phyloP scores from a whole-genome alignment of 257 asterid species.

The Gynochthodes officinalis region DNA sequence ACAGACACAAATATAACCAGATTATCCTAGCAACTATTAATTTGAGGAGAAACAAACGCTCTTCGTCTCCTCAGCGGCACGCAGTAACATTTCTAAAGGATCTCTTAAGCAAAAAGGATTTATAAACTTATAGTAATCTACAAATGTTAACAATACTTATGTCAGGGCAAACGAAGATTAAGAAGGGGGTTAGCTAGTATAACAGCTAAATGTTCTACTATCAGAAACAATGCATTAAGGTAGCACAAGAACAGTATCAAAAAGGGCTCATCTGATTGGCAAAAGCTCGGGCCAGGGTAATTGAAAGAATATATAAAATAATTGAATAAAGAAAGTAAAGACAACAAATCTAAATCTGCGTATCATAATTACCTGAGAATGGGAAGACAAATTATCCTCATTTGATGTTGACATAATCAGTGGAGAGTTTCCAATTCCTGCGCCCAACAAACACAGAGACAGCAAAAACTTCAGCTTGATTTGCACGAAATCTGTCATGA shows the following conservation, averaged over 20 bases:
- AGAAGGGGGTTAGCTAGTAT: too few species aligned
- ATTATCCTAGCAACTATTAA: conserved; percentile 1
- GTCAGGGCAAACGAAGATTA: neutral
- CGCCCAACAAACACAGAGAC: neutral
- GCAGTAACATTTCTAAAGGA: neutral
- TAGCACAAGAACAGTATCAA: neutral
- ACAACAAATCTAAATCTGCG: neutral
- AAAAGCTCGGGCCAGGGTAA: too few species aligned
- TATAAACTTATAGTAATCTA: neutral
- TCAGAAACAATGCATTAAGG: too few species aligned
- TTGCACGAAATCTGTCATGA: neutral
- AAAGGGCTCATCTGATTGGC: neutral
- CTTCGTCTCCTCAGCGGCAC: neutral
- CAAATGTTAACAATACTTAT: neutral
- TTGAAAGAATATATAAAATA: too few species aligned
- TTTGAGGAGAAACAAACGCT: neutral
- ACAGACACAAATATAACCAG: neutral
- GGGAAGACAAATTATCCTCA: conserved; percentile 40
- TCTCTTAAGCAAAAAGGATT: neutral
- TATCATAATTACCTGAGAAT: conserved; percentile 46
- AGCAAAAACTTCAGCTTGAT: conserved; percentile 1
- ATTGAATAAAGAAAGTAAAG: neutral
- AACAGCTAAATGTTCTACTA: neutral
- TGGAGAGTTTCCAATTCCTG: neutral
- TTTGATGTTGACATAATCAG: conserved; percentile 41